Evolutionary conservation across 331 rosid species (phyloP), one percentile per base, ranked within the genome.

Genomic region (Arachis monticola): DNA sequence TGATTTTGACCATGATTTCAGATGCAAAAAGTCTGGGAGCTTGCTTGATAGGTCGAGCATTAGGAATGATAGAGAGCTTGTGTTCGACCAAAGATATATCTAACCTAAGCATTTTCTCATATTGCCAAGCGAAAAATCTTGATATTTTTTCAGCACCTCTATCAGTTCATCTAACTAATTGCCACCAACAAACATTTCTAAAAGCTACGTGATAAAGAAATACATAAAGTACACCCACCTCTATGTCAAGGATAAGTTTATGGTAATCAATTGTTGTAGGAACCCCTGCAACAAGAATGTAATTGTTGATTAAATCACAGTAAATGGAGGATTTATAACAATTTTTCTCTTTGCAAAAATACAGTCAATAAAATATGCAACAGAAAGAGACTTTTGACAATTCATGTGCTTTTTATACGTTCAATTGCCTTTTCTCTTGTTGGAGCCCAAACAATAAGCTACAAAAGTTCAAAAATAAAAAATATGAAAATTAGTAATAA

Each of bases 371-470:
- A 51, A 67, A 31, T 7, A 62, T 70, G 73, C 64, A 72, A 72
- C 53, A 67, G 5, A 62, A 53, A 70, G 38, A 52, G n/a, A 85
- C 88, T 86, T 32, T 86, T 82, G 72, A 85, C 82, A 32, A 82
- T 73, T 85, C 84, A 38, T 82, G 88, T 55, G 88, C 88, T 67
- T 97, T 88, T 94, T 97, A 94, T 94, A 80, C 97, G 97, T 5
- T 90, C 92, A 62, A 94, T 88, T 61, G 99, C 99, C 85, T 94
- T 94, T 81, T 87, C 99, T 76, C 99, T 88, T 44, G 97, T 92
- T 69, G 99, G 97, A 86, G 99, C 99, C 99, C 99, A 94, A n/a
- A 94, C 99, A 82, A 94, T 90, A 79, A 94, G 96, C 99, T 94
- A 58, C 22, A 87, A 52, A 52, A 67, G 60, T 70, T 64, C 41